Conservation (phyloP, 306 rosid species). For the Arachis hypogaea region DNA sequence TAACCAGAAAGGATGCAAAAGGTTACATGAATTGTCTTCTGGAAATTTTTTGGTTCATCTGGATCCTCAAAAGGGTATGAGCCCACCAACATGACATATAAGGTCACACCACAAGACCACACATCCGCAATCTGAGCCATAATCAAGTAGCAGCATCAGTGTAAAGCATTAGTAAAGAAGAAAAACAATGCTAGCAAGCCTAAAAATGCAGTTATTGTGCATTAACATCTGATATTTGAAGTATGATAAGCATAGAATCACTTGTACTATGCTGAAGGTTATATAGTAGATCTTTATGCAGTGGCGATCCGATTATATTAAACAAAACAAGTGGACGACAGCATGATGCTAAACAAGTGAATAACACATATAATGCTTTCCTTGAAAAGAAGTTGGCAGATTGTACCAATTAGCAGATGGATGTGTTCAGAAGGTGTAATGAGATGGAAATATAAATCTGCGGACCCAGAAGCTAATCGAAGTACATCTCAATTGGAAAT, state of each 20-base stretch:
- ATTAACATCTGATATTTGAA: neutral
- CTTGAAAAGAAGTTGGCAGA: neutral
- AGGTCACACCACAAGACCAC: slow-evolving; percentile 99
- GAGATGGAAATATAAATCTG: no score
- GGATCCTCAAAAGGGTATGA: slow-evolving; percentile 98
- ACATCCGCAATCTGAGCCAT: slow-evolving; percentile 87
- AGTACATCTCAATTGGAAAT: neutral
- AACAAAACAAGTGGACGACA: neutral
- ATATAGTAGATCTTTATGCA: neutral
- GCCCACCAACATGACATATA: slow-evolving; percentile 96
- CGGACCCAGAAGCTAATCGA: no score
- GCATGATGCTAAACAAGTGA: slow-evolving; percentile 4
- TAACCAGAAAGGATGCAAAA: slow-evolving; percentile 19
- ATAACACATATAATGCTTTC: neutral
- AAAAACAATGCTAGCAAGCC: slow-evolving; percentile 9
- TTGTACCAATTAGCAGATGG: slow-evolving; percentile 3
- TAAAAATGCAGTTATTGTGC: neutral
- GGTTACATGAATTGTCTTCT: slow-evolving; percentile 84
- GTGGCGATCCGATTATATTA: neutral
- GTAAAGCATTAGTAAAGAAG: neutral
- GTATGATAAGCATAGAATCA: neutral
- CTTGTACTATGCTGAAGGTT: neutral
- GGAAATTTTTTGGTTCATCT: slow-evolving; percentile 89
- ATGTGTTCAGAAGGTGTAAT: neutral
- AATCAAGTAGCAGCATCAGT: slow-evolving; percentile 17